Conservation (phyloP, 2,329 filamentous ascomycete genomes). For the Trichoderma afroharzianum region DNA sequence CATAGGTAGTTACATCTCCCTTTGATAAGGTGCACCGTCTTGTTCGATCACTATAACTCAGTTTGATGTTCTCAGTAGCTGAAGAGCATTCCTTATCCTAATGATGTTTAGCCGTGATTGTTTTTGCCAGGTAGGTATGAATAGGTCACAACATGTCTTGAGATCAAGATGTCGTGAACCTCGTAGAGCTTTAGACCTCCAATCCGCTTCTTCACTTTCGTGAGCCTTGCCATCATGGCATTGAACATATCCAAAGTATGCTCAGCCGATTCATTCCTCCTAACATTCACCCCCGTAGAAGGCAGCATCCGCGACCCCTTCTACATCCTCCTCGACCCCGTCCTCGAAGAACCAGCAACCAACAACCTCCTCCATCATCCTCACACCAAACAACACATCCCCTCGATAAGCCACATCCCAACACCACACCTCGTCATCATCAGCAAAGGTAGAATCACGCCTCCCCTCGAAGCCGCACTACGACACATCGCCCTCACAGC, state of each 20-base stretch:
- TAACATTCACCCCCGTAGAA: slow-evolving; percentile 55
- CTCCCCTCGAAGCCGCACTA: slow-evolving; percentile 67
- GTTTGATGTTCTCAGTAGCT: background rate
- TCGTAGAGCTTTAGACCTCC: background rate
- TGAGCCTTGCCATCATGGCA: slow-evolving; percentile 46
- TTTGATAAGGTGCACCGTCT: background rate
- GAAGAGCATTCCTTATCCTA: background rate
- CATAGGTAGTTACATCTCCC: background rate
- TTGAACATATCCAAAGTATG: slow-evolving; percentile 62
- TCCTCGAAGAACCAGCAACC: slow-evolving; percentile 59
- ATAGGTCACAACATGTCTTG: background rate
- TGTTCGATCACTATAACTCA: background rate
- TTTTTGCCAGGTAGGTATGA: background rate
- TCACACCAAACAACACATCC: slow-evolving; percentile 51
- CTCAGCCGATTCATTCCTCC: slow-evolving; percentile 61
- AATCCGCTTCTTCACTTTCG: no score
- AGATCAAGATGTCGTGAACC: background rate
- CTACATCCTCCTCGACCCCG: slow-evolving; percentile 69
- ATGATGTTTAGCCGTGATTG: background rate
- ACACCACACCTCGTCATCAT: slow-evolving; percentile 45
- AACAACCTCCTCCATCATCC: slow-evolving; percentile 37
- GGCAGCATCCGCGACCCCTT: slow-evolving; percentile 44
- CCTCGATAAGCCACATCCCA: slow-evolving; percentile 44
- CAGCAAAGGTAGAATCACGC: slow-evolving; percentile 54
- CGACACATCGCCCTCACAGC: slow-evolving; percentile 55